Evolutionary conservation across 306 rosid genomes (phyloP).

Genomic region (Medicago lupulina): DNA sequence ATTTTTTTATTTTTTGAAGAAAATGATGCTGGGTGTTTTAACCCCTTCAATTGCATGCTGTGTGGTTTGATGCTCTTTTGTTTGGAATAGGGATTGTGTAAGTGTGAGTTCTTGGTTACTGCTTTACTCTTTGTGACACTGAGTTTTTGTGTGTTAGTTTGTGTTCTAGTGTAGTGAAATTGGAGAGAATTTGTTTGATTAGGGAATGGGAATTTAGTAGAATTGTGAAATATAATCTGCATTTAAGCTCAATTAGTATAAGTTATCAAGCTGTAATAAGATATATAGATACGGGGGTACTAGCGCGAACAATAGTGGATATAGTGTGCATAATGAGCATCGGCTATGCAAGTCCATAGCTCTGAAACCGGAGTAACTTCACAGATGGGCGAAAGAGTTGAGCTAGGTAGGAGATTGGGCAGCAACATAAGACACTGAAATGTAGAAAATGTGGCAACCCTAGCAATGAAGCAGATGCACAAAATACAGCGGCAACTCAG

Average conservation of each 20-base stretch:
- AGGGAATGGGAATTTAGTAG: background rate
- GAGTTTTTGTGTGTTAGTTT: background rate
- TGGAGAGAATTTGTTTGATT: background rate
- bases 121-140: conserved; percentile 23
- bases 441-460: background rate
- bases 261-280: background rate
- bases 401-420: too few species aligned
- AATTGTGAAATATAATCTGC: conserved; percentile 24
- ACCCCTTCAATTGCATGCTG: background rate
- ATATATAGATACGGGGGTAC: background rate
- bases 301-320: background rate
- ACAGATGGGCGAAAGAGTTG: background rate
- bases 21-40: background rate
- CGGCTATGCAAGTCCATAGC: background rate
- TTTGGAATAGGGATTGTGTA: background rate
- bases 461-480: background rate
- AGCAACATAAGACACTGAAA: background rate
- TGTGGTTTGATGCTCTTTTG: conserved; percentile 25
- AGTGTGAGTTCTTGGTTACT: conserved; percentile 15
- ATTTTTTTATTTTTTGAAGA: background rate
- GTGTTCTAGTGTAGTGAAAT: background rate
- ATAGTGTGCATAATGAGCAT: background rate
- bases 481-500: background rate
- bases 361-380: background rate
- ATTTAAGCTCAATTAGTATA: background rate